A percentile compares a stretch with the other conserved stretches of the same genome.
These are phyloP conservation scores for Pseudoneurospora amorphoporcata DNA, from an alignment of 495 filamentous ascomycete genomes.

Conservation along the genomic window DNA sequence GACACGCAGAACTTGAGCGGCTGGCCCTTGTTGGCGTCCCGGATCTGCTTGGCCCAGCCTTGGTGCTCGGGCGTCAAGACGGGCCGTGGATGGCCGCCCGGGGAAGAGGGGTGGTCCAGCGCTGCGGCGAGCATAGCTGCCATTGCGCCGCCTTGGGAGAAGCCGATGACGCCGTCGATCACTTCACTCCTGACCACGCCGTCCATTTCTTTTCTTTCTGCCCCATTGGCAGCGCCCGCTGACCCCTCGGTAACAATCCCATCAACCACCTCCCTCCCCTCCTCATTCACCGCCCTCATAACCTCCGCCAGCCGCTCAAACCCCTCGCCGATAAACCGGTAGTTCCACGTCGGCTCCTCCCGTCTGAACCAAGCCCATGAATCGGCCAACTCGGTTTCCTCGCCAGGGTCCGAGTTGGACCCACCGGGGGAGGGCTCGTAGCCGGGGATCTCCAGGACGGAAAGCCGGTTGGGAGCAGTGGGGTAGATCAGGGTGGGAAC, in stretches of 20 bases:
- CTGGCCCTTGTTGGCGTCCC: conserved; percentile 40
- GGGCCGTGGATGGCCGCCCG: conserved; percentile 10
- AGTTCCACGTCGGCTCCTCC: conserved; percentile 47
- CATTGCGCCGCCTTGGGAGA: conserved; percentile 59
- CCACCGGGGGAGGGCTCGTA: conserved; percentile 33
- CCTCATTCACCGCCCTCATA: conserved; percentile 21
- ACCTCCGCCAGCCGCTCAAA: conserved; percentile 47
- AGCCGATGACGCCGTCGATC: conserved; percentile 66
- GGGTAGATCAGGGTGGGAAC: conserved; percentile 51
- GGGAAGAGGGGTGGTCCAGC: conserved; percentile 40
- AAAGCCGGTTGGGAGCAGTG: conserved; percentile 51
- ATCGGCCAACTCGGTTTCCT: conserved; percentile 40
- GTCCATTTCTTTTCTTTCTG: background rate
- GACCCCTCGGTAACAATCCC: too few relatives aligned
- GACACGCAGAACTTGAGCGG: conserved; percentile 67
- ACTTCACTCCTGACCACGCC: conserved; percentile 37
- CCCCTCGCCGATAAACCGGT: conserved; percentile 56
- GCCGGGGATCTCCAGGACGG: conserved; percentile 60
- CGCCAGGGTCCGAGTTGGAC: conserved; percentile 21
- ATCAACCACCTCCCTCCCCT: background rate
- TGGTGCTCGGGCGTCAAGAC: conserved; percentile 6
- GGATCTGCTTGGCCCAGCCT: conserved; percentile 27
- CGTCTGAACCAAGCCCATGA: conserved; percentile 78
- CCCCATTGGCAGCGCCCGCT: too few relatives aligned
- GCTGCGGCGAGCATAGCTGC: conserved; percentile 51